Evolutionary conservation across 2,329 filamentous ascomycete species (phyloP), one percentile per base, ranked within the genome.

Genomic region (Colletotrichum trifolii): DNA sequence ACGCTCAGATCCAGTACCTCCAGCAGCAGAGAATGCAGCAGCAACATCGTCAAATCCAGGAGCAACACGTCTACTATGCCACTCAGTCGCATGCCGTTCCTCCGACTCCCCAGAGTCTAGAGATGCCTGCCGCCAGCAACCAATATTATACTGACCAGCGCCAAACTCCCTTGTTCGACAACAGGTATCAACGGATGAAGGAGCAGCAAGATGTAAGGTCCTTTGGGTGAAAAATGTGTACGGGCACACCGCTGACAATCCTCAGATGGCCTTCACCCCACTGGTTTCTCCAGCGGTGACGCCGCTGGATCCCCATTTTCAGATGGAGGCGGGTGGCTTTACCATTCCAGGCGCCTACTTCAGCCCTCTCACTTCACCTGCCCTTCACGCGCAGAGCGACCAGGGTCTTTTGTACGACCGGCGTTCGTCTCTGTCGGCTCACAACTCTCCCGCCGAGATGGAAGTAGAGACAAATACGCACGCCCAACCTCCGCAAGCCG

Each of bases 211-310:
- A 90, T 74, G 86, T 87, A 75, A 73, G 85, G 79, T 17, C 36
- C 49, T 36, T 10, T 25, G n/a, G 15, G 10, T n/a, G 9, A 45
- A 10, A 12, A 11, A 7, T 48, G 13, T 12, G 33, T 60, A 52
- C n/a, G 50, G 34, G 13, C 46, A 54, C 50, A 69, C 73, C 63
- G 75, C 73, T 69, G 74, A n/a, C 25, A 46, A 75, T 63, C 67
- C 69, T 38, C 72, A 91, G 87, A 88, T 92, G 85, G 83, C 89
- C 9, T 94, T 94, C 73, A 95, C 92, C 2, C 92, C 92, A 1
- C 83, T 95, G 36, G 91, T 92, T 10, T 94, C 92, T 15, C 92
- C 92, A n/a, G 92, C 91, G 5, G 91, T 95, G 47, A 94, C 92
- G 2, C 92, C 92, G 25, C 83, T 94, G 54, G 92, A 94, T 72